These are phyloP conservation scores for Teunomyces tritomae DNA, from an alignment of 805 yeast species.

Conservation along the genomic window DNA sequence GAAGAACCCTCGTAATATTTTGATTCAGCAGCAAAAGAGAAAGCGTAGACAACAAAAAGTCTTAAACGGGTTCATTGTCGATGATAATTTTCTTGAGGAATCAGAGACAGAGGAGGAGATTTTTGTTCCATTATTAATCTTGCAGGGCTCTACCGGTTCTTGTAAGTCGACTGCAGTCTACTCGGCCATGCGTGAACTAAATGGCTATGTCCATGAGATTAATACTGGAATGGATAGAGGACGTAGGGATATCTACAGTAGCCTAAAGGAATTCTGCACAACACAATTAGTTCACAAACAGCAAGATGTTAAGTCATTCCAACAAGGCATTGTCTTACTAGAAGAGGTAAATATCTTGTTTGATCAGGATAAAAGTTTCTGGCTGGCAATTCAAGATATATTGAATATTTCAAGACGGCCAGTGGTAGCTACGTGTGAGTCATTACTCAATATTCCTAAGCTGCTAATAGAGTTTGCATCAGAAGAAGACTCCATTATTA, in stretches of 20 bases:
- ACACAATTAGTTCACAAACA: constrained; percentile 68
- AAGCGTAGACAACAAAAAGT: constrained; percentile 12
- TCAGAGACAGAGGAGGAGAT: constrained; percentile 33
- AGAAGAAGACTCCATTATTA: constrained; percentile 39
- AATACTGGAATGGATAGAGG: constrained; percentile 74
- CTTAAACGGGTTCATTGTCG: constrained; percentile 39
- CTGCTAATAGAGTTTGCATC: constrained; percentile 44
- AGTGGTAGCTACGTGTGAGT: constrained; percentile 62
- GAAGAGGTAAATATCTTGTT: constrained; percentile 86
- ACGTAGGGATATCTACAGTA: constrained; percentile 63
- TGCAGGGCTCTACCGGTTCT: constrained; percentile 69
- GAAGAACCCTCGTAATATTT: constrained; percentile 30
- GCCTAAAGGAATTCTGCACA: constrained; percentile 76
- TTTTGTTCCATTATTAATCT: constrained; percentile 61
- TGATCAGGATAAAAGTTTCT: constrained; percentile 75
- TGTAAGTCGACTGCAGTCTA: constrained; percentile 79
- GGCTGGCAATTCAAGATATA: constrained; percentile 67
- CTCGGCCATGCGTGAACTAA: constrained; percentile 58
- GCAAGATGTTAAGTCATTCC: constrained; percentile 30
- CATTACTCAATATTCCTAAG: constrained; percentile 46
- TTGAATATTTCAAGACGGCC: constrained; percentile 66
- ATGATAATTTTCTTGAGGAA: constrained; percentile 23
- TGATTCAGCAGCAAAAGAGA: constrained; percentile 23
- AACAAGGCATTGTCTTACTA: constrained; percentile 67
- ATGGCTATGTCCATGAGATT: constrained; percentile 78